Conservation (phyloP, 139 green algal genomes). For the Picochlorum sp. region DNA sequence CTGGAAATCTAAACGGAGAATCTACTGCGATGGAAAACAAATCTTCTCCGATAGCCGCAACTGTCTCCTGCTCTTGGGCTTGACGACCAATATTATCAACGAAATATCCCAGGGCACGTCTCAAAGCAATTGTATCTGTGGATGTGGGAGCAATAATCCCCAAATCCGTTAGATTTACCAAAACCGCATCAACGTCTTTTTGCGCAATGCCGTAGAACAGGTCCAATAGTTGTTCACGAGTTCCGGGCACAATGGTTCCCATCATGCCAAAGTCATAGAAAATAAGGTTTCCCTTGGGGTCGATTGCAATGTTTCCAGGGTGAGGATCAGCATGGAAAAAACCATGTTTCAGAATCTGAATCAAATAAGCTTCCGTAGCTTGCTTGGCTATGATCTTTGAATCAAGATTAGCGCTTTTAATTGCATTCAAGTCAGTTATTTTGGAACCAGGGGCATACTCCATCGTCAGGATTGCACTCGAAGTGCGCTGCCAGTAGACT, state of each 20-base stretch:
- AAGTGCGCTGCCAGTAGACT: constrained; percentile 80
- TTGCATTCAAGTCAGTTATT: constrained; percentile 42
- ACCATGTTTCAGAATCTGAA: constrained; percentile 40
- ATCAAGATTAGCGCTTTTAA: constrained; percentile 38
- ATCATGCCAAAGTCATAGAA: constrained; percentile 53
- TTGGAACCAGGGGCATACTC: constrained; percentile 91
- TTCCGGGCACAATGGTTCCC: constrained; percentile 25
- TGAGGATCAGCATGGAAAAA: constrained; percentile 43
- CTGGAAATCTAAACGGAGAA: constrained; percentile 77
- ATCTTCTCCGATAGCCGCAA: constrained; percentile 68
- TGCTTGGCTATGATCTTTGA: constrained; percentile 16
- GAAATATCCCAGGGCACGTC: constrained; percentile 65
- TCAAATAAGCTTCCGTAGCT: constrained; percentile 40
- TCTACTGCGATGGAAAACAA: constrained; percentile 75
- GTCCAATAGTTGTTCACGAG: constrained; percentile 28
- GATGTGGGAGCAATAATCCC: constrained; percentile 57
- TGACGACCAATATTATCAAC: constrained; percentile 49
- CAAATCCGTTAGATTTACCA: constrained; percentile 50
- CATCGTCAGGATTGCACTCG: constrained; percentile 71
- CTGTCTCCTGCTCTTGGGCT: constrained; percentile 61
- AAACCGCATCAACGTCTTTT: constrained; percentile 29
- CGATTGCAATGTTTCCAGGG: constrained; percentile 29
- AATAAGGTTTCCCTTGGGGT: constrained; percentile 12
- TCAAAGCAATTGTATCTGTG: constrained; percentile 37
- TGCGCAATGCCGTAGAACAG: constrained; percentile 57